Evolutionary conservation across 805 yeast genomes (phyloP).

Genomic region (Lipomyces spencermartinsiae): DNA sequence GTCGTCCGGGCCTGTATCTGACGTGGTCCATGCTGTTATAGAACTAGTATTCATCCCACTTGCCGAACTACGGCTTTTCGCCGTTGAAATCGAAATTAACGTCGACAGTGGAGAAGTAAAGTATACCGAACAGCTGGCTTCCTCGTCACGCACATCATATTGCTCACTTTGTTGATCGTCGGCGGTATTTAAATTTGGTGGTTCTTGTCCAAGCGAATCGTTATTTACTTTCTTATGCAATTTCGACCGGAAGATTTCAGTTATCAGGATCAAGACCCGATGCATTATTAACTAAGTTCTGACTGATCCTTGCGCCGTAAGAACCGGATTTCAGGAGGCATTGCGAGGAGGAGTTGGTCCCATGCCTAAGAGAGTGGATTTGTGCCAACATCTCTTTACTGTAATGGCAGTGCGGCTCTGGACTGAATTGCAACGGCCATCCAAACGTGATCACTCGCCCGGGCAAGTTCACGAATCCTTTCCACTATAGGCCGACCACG

Average conservation of each 20-base stretch:
- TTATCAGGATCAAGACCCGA: neutral
- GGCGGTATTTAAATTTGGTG: neutral
- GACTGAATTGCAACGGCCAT: no score
- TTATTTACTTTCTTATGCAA: neutral
- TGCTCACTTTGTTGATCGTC: neutral
- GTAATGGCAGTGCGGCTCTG: no score
- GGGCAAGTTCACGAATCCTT: no score
- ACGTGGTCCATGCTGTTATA: neutral
- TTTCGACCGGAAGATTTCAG: neutral
- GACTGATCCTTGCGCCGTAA: neutral
- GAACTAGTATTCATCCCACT: neutral
- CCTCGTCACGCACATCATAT: neutral
- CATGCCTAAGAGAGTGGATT: no score
- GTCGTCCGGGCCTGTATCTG: neutral
- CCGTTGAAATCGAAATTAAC: neutral
- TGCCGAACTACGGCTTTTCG: neutral
- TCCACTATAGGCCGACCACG: no score
- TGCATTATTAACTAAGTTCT: neutral
- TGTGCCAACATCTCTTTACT: no score
- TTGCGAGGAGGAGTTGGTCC: no score
- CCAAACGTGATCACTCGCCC: no score
- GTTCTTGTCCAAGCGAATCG: neutral
- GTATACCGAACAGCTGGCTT: slow-evolving; percentile 7
- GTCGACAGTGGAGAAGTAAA: slow-evolving; percentile 9
- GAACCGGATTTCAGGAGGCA: neutral